phyloP scores from a whole-genome alignment of 164 flowering plant species.

The Houttuynia cordata region DNA sequence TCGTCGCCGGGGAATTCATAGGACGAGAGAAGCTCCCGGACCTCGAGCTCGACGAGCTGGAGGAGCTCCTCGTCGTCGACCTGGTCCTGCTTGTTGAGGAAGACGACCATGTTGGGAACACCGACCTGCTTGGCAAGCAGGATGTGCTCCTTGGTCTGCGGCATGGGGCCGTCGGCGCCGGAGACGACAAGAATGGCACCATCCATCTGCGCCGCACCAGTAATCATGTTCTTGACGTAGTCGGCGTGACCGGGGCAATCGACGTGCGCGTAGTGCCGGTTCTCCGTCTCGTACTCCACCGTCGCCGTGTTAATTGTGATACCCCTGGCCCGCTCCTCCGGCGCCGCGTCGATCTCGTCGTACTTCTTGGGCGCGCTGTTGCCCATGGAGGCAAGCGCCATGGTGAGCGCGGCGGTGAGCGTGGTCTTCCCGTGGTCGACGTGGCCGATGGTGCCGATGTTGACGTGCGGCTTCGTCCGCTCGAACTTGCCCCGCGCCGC shows the following conservation, averaged over 20 bases:
- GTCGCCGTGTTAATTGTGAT: slow-evolving; percentile 30
- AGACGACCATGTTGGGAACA: slow-evolving; percentile 30
- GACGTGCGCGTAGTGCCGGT: slow-evolving; percentile 24
- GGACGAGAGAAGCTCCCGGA: slow-evolving; percentile 20
- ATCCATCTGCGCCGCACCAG: slow-evolving; percentile 28
- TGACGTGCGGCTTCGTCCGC: slow-evolving; percentile 30
- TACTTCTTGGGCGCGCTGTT: slow-evolving; percentile 27
- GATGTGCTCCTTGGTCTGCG: slow-evolving; percentile 30
- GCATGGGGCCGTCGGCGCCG: slow-evolving; percentile 31
- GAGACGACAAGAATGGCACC: slow-evolving; percentile 27
- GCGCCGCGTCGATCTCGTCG: slow-evolving; percentile 30
- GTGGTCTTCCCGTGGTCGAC: slow-evolving; percentile 34
- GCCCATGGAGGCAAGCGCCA: slow-evolving; percentile 27
- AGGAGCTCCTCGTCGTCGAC: slow-evolving; percentile 29
- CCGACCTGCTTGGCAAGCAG: slow-evolving; percentile 30
- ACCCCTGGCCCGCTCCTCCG: slow-evolving; percentile 27
- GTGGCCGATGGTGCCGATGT: slow-evolving; percentile 31
- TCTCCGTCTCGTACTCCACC: slow-evolving; percentile 29
- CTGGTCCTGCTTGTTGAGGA: slow-evolving; percentile 29
- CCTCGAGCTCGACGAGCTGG: slow-evolving; percentile 25
- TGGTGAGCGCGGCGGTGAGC: slow-evolving; percentile 25
- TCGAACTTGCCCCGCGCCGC: slow-evolving; percentile 34
- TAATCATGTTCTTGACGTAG: slow-evolving; percentile 25
- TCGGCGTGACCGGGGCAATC: slow-evolving; percentile 30
- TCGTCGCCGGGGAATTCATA: slow-evolving; percentile 32